A percentile compares a stretch with the other conserved stretches of the same genome.
These are phyloP conservation scores for Amphibolis antarctica DNA, from an alignment of 106 monocot genomes.

Conservation along the genomic window DNA sequence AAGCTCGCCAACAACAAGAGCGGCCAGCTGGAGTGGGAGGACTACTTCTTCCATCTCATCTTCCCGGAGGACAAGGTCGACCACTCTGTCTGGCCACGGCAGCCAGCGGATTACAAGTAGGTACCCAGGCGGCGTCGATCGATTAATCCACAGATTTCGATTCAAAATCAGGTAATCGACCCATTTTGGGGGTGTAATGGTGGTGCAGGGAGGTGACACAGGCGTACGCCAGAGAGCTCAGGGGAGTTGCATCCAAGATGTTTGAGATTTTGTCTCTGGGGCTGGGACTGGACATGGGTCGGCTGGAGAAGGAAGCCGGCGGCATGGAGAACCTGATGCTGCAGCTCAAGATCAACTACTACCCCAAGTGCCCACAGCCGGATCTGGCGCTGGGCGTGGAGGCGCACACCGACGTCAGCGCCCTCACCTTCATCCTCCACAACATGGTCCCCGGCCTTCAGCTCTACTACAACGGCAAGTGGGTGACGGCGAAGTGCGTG, in stretches of 20 bases:
- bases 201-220: conserved; percentile 39
- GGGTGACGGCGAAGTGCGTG: conserved; percentile 48
- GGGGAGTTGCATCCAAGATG: conserved; percentile 38
- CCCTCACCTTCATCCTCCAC: conserved; percentile 74
- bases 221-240: conserved; percentile 41
- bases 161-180: no score
- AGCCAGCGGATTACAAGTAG: conserved; percentile 47
- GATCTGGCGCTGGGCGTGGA: conserved; percentile 72
- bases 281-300: conserved; percentile 24
- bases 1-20: conserved; percentile 65
- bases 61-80: conserved; percentile 50
- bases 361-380: conserved; percentile 74
- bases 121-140: background rate
- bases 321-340: conserved; percentile 51
- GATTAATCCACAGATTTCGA: no score
- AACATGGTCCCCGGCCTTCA: conserved; percentile 81
- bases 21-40: conserved; percentile 75
- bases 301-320: conserved; percentile 44
- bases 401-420: conserved; percentile 77
- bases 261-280: conserved; percentile 60
- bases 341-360: conserved; percentile 94
- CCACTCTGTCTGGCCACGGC: conserved; percentile 52
- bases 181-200: no score
- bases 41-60: conserved; percentile 87
- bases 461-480: conserved; percentile 33